Conservation (phyloP, 2,329 filamentous ascomycete species). For the Fusarium tricinctum region DNA sequence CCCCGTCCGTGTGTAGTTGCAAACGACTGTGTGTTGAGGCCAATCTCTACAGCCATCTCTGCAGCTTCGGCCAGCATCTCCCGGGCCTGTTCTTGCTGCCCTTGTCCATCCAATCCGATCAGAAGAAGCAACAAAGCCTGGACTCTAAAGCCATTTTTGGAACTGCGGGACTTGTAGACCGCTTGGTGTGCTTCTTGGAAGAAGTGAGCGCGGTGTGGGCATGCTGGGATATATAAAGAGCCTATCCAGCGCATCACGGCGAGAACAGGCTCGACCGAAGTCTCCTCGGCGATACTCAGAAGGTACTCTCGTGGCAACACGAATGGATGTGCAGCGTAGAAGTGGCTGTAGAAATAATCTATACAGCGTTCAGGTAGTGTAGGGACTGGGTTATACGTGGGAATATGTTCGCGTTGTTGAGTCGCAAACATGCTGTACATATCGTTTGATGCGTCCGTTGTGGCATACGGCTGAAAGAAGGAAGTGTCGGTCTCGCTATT, state of each 20-base stretch:
- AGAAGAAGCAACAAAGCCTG: conserved; percentile 84
- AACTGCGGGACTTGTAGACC: conserved; percentile 61
- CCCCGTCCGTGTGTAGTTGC: conserved; percentile 74
- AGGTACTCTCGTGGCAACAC: conserved; percentile 67
- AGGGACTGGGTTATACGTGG: conserved; percentile 43
- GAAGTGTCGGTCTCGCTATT: conserved; percentile 25
- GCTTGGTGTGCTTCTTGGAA: conserved; percentile 71
- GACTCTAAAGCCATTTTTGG: conserved; percentile 73
- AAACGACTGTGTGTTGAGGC: conserved; percentile 79
- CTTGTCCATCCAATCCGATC: conserved; percentile 82
- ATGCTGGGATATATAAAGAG: conserved; percentile 67
- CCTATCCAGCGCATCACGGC: conserved; percentile 70
- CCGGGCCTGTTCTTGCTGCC: conserved; percentile 77
- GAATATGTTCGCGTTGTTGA: conserved; percentile 32
- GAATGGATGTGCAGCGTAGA: conserved; percentile 71
- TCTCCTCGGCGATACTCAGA: conserved; percentile 63
- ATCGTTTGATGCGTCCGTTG: conserved; percentile 46
- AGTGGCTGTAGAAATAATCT: conserved; percentile 71
- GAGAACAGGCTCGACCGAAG: conserved; percentile 63
- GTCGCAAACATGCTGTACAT: conserved; percentile 35
- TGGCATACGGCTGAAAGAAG: conserved; percentile 32
- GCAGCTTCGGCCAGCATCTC: conserved; percentile 77
- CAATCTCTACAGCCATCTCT: conserved; percentile 79
- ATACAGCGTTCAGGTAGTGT: conserved; percentile 67
- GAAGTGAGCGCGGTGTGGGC: conserved; percentile 62